Percentiles rank a stretch among this genome's conserved stretches.
Evolutionary conservation across 768 basidiomycete genomes (phyloP).

Genomic region (Pulveroboletus sp.): DNA sequence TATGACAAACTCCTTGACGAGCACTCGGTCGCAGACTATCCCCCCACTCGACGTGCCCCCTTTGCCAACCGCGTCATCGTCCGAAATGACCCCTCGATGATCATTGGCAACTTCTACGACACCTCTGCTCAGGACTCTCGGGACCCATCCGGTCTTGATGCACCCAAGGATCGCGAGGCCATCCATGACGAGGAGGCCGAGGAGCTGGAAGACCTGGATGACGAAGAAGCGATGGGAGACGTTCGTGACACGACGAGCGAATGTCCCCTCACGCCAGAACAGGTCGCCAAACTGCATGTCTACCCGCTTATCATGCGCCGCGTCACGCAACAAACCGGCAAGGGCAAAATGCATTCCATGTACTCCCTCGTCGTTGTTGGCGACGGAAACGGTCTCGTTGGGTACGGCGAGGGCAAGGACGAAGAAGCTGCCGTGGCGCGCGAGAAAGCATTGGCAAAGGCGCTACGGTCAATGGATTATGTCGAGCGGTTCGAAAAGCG

Average conservation of each 20-base stretch:
- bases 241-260: constrained; percentile 13
- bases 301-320: constrained; percentile 45
- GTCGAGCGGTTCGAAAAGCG: constrained; percentile 92
- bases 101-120: constrained; percentile 36
- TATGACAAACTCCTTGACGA: constrained; percentile 60
- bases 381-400: constrained; percentile 79
- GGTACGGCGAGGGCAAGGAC: constrained; percentile 79
- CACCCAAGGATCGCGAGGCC: constrained; percentile 8
- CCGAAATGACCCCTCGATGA: constrained; percentile 70
- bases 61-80: constrained; percentile 60
- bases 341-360: constrained; percentile 75
- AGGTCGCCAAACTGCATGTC: constrained; percentile 34
- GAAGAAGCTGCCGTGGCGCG: constrained; percentile 48
- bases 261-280: constrained; percentile 13
- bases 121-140: constrained; percentile 8
- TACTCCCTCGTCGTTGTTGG: constrained; percentile 70
- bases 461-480: constrained; percentile 84
- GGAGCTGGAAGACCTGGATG: constrained; percentile 14
- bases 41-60: constrained; percentile 46
- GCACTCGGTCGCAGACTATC: constrained; percentile 49
- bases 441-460: constrained; percentile 57
- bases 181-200: constrained; percentile 12
- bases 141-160: constrained; percentile 1
- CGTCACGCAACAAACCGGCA: constrained; percentile 87
- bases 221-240: constrained; percentile 18